Percentiles rank a stretch among this genome's conserved stretches.
Conservation (phyloP, 768 basidiomycete species). For the Pisolithus sp. region DNA sequence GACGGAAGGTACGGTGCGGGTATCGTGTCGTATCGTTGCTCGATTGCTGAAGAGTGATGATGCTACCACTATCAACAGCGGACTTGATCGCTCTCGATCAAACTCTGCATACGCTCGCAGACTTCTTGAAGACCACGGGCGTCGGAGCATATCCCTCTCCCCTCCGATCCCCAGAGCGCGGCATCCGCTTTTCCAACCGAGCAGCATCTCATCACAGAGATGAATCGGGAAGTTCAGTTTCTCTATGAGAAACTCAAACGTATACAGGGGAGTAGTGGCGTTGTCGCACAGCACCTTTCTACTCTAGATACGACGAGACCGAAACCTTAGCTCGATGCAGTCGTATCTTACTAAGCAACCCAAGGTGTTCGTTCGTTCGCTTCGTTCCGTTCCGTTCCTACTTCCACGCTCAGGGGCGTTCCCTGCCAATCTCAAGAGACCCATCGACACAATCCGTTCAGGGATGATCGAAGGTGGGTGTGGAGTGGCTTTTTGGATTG, state of each 20-base stretch:
- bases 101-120: slow-evolving; percentile 38
- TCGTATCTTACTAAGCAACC: not conserved
- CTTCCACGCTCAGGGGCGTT: too few relatives aligned
- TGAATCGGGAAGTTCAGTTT: slow-evolving; percentile 36
- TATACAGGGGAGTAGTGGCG: slow-evolving; percentile 50
- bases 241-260: slow-evolving; percentile 47
- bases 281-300: slow-evolving; percentile 40
- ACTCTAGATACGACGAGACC: not conserved
- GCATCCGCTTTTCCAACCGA: slow-evolving; percentile 32
- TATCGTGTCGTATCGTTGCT: too few relatives aligned
- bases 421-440: too few relatives aligned
- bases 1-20: slow-evolving; percentile 40
- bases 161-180: slow-evolving; percentile 11
- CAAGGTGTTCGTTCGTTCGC: too few relatives aligned
- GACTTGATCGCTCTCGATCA: slow-evolving; percentile 48
- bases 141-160: slow-evolving; percentile 58
- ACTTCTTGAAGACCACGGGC: slow-evolving; percentile 51
- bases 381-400: too few relatives aligned
- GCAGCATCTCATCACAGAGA: slow-evolving; percentile 39
- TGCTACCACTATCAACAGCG: slow-evolving; percentile 23
- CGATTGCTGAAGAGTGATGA: not conserved
- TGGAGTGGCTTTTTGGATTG: too few relatives aligned
- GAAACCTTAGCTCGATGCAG: not conserved
- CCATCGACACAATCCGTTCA: too few relatives aligned
- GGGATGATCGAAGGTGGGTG: too few relatives aligned